Conservation (phyloP, 139 green algal genomes). For the Pycnococcus provasolii region DNA sequence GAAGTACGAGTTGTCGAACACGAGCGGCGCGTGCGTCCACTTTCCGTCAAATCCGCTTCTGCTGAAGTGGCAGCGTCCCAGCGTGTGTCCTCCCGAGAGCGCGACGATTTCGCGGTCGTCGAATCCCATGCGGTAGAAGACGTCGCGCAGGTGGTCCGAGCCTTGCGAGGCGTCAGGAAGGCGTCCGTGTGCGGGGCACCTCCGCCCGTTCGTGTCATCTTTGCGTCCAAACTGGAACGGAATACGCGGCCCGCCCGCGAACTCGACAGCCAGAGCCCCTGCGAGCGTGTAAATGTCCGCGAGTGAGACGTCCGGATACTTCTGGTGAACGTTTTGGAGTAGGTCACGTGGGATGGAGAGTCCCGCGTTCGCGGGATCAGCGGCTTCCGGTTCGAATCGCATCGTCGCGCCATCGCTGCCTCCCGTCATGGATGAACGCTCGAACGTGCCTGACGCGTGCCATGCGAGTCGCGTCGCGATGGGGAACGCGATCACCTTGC, state of each 20-base stretch:
- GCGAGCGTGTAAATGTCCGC: constrained; percentile 36
- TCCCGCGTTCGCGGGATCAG: constrained; percentile 25
- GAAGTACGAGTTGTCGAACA: constrained; percentile 47
- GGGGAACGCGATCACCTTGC: constrained; percentile 6
- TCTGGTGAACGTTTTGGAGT: constrained; percentile 31
- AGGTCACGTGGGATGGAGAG: constrained; percentile 27
- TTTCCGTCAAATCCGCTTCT: constrained; percentile 38
- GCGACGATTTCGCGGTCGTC: constrained; percentile 41
- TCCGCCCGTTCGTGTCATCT: constrained; percentile 7
- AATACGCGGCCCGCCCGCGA: constrained; percentile 21
- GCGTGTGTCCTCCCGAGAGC: constrained; percentile 34
- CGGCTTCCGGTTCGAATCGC: constrained; percentile 23
- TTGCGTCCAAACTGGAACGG: constrained; percentile 21
- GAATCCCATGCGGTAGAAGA: constrained; percentile 41
- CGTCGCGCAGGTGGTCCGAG: constrained; percentile 34
- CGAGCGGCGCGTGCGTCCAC: constrained; percentile 38
- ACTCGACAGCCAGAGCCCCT: constrained; percentile 30
- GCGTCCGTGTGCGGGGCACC: constrained; percentile 13
- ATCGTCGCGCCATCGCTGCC: constrained; percentile 26
- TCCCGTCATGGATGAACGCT: constrained; percentile 7
- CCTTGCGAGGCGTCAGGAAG: constrained; percentile 24
- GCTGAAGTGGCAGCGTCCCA: constrained; percentile 29
- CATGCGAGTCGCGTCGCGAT: constrained; percentile 26
- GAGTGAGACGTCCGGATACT: constrained; percentile 28
- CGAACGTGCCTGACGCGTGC: constrained; percentile 34